Evolutionary conservation across 306 rosid genomes (phyloP).

Genomic region (Vigna nakashimae): DNA sequence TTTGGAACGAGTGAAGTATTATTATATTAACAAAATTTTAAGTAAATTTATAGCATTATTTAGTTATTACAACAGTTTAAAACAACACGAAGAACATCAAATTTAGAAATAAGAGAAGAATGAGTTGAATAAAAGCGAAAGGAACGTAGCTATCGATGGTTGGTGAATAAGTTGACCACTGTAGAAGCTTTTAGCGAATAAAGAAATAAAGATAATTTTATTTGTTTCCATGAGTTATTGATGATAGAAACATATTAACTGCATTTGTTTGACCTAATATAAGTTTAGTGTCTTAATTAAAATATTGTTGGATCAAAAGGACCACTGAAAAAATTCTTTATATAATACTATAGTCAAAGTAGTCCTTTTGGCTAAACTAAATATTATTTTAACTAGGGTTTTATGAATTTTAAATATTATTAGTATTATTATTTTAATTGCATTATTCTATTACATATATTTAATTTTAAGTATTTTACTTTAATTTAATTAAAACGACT

Average conservation of each 20-base stretch:
- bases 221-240: background rate
- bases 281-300: background rate
- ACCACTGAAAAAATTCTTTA: background rate
- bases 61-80: no score
- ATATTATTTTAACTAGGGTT: no score
- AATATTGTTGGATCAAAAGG: background rate
- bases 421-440: no score
- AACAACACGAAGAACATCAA: no score
- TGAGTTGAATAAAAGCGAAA: background rate
- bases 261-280: slow-evolving; percentile 25
- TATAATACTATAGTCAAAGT: background rate
- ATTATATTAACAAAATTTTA: no score
- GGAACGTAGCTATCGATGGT: background rate
- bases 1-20: no score
- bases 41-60: background rate
- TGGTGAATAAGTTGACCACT: slow-evolving; percentile 8
- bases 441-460: no score
- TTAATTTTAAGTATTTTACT: no score
- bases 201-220: background rate
- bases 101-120: no score
- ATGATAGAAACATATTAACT: slow-evolving; percentile 34
- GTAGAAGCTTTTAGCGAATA: background rate
- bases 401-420: no score
- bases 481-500: no score
- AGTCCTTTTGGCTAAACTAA: no score